Evolutionary conservation across 2,329 filamentous ascomycete genomes (phyloP), one percentile per base, ranked within the genome.

Genomic region (Blastomyces gilchristii): DNA sequence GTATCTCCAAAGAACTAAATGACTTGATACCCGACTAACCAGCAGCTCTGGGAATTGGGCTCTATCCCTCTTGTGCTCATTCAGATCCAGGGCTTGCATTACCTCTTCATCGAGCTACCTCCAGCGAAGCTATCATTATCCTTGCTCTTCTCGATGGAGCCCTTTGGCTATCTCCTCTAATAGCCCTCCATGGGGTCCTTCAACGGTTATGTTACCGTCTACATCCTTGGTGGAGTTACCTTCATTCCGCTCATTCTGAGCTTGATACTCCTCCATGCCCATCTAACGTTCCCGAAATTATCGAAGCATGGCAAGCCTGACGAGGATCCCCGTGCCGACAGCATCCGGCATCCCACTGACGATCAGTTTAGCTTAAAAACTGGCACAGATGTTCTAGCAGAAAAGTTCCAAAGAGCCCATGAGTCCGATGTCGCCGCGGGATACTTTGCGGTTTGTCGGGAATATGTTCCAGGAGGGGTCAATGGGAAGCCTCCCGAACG

Each of bases 361-460:
- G 87, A 91, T 70, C 80, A 83, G 64, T 79, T 80, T 64, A 82
- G 81, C 58, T 81, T 93, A 67, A 85, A 86, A 68, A 82, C 82
- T 12, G 83, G 81, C 45, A 84, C 84, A 65, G 82, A 82, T 68
- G 77, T 76, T 57, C 75, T 83, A 67, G 85, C 82, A 62, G 84
- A 87, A 52, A 84, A 87, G 64, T 80, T 82, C 69, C 86, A 84
- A 71, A 75, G 82, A 43, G 76, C 81, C 25, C 82, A 86, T 67
- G 87, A 91, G 64, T 81, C 85, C 43, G 90, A 95, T 71, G 89
- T 91, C 50, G 90, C 91, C 1, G 89, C 91, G 9, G 92, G 91
- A 22, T 97, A 95, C 77, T 97, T 97, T 75, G 90, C 91, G n/a
- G 91, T 97, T 18, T 95, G 90, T 73, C 85, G 92, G 72, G 91